phyloP scores from a whole-genome alignment of 768 basidiomycete species.

The Podaxis carcinomalis region DNA sequence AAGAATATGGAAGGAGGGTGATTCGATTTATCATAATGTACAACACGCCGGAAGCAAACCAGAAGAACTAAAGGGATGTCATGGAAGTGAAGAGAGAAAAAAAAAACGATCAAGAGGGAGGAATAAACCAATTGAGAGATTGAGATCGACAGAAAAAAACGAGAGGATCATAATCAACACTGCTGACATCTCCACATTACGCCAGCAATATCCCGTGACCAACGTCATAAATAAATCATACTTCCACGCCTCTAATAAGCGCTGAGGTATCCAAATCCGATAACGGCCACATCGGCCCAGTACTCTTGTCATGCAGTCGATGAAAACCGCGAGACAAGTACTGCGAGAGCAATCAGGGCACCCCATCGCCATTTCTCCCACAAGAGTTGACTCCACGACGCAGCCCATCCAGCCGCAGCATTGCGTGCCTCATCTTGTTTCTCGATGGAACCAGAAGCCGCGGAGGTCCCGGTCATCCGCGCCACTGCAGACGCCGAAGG shows the following conservation, averaged over 20 bases:
- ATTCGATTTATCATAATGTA: background rate
- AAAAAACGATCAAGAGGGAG: background rate
- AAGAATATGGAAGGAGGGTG: background rate
- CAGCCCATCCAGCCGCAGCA: constrained; percentile 46
- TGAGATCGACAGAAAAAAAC: background rate
- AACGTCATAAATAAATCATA: background rate
- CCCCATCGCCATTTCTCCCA: constrained; percentile 89
- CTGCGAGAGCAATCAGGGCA: constrained; percentile 69
- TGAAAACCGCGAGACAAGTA: constrained; percentile 73
- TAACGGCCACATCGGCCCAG: background rate
- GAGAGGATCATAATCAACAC: background rate
- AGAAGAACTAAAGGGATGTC: background rate
- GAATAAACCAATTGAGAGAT: background rate
- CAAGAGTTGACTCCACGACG: constrained; percentile 59
- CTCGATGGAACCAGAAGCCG: constrained; percentile 12
- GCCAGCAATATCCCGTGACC: background rate
- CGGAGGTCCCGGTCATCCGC: background rate
- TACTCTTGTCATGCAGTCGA: constrained; percentile 33
- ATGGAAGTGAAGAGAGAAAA: background rate
- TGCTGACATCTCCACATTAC: background rate
- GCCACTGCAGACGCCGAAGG: constrained; percentile 11
- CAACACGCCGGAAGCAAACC: background rate
- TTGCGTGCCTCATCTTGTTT: constrained; percentile 22
- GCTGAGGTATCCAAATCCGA: background rate
- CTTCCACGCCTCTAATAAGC: background rate